A percentile compares a stretch with the other conserved stretches of the same genome.
These are phyloP conservation scores for Byssoonygena ceratinophila DNA, from an alignment of 2,329 filamentous ascomycete species.

Conservation along the genomic window DNA sequence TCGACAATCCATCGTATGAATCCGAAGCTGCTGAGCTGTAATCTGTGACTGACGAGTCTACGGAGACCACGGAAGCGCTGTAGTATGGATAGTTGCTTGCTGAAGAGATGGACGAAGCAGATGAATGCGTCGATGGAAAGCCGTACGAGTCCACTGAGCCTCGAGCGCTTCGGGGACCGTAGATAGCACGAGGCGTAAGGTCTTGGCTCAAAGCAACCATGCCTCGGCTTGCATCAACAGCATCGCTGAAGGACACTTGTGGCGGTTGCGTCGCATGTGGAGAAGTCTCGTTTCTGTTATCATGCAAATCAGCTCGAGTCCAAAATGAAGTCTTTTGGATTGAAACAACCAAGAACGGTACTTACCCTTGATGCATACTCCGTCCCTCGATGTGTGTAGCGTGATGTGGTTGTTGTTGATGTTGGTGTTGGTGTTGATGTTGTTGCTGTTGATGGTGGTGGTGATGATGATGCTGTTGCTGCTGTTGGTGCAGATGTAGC, in stretches of 20 bases:
- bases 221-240: slow-evolving; percentile 81
- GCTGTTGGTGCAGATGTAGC: slow-evolving; percentile 39
- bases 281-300: slow-evolving; percentile 26
- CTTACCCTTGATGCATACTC: slow-evolving; percentile 78
- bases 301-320: not conserved
- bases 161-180: slow-evolving; percentile 57
- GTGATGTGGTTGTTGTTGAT: slow-evolving; percentile 29
- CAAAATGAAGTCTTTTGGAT: not conserved
- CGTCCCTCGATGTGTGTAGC: slow-evolving; percentile 45
- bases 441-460: slow-evolving; percentile 36
- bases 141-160: slow-evolving; percentile 79
- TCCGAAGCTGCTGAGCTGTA: slow-evolving; percentile 86
- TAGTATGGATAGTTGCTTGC: slow-evolving; percentile 77
- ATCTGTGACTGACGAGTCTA: slow-evolving; percentile 73
- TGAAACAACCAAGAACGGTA: slow-evolving; percentile 29
- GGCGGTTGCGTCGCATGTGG: slow-evolving; percentile 43
- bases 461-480: slow-evolving; percentile 46
- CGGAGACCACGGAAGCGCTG: slow-evolving; percentile 58
- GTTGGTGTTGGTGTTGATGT: slow-evolving; percentile 40
- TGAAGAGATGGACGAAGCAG: slow-evolving; percentile 84
- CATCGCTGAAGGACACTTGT: slow-evolving; percentile 55
- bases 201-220: slow-evolving; percentile 97
- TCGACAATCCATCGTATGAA: slow-evolving; percentile 66
- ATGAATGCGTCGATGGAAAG: slow-evolving; percentile 79
- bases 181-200: slow-evolving; percentile 76